Percentiles rank a stretch among this genome's conserved stretches.
Conservation (phyloP, 768 basidiomycete species). For the Boletus pseudo-olivaceus region DNA sequence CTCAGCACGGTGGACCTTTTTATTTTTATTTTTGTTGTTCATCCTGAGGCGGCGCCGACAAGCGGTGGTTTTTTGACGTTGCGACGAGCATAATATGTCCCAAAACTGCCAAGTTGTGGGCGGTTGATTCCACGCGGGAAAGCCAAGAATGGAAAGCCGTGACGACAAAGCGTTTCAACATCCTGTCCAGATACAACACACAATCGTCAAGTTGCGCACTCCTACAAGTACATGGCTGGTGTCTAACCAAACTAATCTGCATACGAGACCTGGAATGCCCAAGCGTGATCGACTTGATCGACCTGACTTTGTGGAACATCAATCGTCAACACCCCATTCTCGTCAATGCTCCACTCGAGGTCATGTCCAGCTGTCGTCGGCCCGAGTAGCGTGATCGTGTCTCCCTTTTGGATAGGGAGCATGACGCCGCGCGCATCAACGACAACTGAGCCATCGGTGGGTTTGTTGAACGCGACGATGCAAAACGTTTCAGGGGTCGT, state of each 20-base stretch:
- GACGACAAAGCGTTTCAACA: not conserved
- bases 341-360: slow-evolving; percentile 33
- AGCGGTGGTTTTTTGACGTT: not conserved
- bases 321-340: slow-evolving; percentile 29
- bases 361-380: slow-evolving; percentile 15
- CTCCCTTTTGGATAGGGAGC: slow-evolving; percentile 43
- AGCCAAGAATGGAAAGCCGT: not conserved
- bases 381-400: slow-evolving; percentile 41
- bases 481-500: slow-evolving; percentile 51
- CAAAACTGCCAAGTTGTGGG: slow-evolving; percentile 1
- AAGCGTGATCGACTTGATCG: slow-evolving; percentile 32
- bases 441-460: slow-evolving; percentile 31
- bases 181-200: not conserved
- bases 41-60: slow-evolving; percentile 1
- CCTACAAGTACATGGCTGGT: not conserved
- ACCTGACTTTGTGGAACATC: slow-evolving; percentile 26
- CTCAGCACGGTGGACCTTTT: not conserved
- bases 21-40: not conserved
- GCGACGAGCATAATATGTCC: slow-evolving; percentile 2
- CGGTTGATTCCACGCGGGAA: too few relatives aligned
- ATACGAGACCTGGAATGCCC: slow-evolving; percentile 41
- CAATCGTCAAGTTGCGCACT: not conserved
- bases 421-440: slow-evolving; percentile 34
- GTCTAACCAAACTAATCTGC: not conserved
- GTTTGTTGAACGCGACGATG: slow-evolving; percentile 41